Base-by-base conservation (phyloP, 169 alveolate species). In the Eimeria acervulina region DNA sequence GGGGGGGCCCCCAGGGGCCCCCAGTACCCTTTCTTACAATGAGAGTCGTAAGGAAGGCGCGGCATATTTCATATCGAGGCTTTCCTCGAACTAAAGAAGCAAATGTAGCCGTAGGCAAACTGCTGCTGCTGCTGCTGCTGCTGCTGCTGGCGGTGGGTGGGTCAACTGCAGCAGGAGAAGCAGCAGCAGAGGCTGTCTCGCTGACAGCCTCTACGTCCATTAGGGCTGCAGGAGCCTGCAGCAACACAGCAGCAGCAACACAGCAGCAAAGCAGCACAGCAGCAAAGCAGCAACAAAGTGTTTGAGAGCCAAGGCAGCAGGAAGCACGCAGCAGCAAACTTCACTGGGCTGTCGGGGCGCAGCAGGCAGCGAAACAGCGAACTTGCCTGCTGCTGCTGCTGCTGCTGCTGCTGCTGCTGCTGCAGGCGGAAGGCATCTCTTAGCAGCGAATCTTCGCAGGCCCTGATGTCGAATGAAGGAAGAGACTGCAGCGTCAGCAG, bases 331-430 rank as follows among this genome's bases (percentile, higher is more conserved):
- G 80, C 80, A 68, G 80, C 80, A 33, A 10, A 5, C 80, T 31
- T 13, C 7, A 42, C 42, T 28, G 80, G 26, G 21, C 80, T 33
- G 23, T 28, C 0, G 13, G 23, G 66, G 66, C n/a, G 66, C 26
- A 55, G 5, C 26, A 55, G 66, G 80, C 44, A 68, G 28, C 44
- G 23, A 8, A 4, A 0, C 13, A 68, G 21, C n/a, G 80, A 68
- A 68, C 42, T 68, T 68, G 80, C 47, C 66, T 55, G 66, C n/a
- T 76, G 63, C 59, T 42, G 87, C 87, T 76, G 63, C 87, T 76
- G 87, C 59, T 36, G 59, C 87, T 76, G 87, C 87, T 76, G 87
- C 87, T 76, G 87, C 87, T 76, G 51, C 52, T 76, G 87, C 59
- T 76, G 87, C 87, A 85, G 93, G 36, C 55, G 80, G 63, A 33